These are phyloP conservation scores for Talaromyces sp. DNA, from an alignment of 2,329 filamentous ascomycete genomes.

Conservation along the genomic window DNA sequence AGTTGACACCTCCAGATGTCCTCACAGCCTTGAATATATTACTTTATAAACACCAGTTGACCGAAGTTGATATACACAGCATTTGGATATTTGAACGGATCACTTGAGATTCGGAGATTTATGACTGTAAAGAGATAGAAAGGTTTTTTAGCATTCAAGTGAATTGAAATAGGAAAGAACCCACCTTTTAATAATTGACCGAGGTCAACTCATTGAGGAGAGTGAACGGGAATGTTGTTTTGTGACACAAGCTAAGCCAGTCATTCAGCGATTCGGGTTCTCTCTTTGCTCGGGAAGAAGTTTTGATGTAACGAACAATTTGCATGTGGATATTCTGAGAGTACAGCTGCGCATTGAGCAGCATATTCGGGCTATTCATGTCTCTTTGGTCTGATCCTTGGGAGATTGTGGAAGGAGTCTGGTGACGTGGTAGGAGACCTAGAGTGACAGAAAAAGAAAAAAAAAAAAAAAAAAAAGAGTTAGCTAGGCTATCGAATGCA, in stretches of 20 bases:
- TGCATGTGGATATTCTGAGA: not conserved
- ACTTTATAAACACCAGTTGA: too few species aligned
- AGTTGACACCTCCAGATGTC: too few species aligned
- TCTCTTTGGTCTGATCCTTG: not conserved
- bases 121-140: too few species aligned
- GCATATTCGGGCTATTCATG: not conserved
- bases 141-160: too few species aligned
- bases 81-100: too few species aligned
- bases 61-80: too few species aligned
- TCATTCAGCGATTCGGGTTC: not conserved
- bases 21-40: too few species aligned
- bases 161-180: too few species aligned
- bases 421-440: not conserved
- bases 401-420: not conserved
- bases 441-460: not conserved
- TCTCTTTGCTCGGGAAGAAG: not conserved
- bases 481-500: not conserved
- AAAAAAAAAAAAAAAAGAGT: not conserved
- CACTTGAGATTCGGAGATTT: too few species aligned
- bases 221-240: not conserved
- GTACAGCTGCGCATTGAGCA: not conserved
- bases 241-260: not conserved
- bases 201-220: too few species aligned
- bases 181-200: too few species aligned
- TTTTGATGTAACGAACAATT: not conserved